These are phyloP conservation scores for Penicillium simplicissimum DNA, from an alignment of 495 filamentous ascomycete genomes.

Conservation along the genomic window DNA sequence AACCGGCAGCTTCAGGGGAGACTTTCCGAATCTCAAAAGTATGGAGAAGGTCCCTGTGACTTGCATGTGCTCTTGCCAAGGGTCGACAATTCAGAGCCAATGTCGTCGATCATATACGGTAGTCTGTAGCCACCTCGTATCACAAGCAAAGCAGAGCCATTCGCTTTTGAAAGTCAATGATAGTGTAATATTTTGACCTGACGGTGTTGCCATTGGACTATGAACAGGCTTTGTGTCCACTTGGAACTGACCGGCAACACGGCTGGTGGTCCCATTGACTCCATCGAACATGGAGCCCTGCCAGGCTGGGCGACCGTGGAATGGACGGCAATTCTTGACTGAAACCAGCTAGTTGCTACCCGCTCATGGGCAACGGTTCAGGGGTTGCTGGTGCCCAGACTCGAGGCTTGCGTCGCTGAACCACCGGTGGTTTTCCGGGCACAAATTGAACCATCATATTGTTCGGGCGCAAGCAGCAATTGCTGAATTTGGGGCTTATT, in stretches of 20 bases:
- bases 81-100: not conserved
- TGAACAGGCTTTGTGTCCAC: slow-evolving; percentile 20
- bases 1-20: slow-evolving; percentile 1
- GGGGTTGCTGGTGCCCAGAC: not conserved
- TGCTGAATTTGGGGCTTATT: not conserved
- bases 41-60: not conserved
- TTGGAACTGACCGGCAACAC: not conserved
- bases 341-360: not conserved
- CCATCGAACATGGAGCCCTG: slow-evolving; percentile 3
- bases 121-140: not conserved
- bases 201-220: slow-evolving; percentile 15
- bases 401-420: not conserved
- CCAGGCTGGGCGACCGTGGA: not conserved
- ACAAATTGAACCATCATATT: not conserved
- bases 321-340: not conserved
- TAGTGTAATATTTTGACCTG: slow-evolving; percentile 12
- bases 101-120: slow-evolving; percentile 7
- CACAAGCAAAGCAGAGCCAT: not conserved
- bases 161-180: slow-evolving; percentile 4
- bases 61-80: slow-evolving; percentile 12
- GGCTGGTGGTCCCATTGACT: slow-evolving; percentile 1
- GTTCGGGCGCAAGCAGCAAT: not conserved
- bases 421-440: not conserved
- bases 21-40: not conserved
- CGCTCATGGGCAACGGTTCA: not conserved